Conservation (phyloP, 2,329 filamentous ascomycete genomes). For the Penicillium concentricum region DNA sequence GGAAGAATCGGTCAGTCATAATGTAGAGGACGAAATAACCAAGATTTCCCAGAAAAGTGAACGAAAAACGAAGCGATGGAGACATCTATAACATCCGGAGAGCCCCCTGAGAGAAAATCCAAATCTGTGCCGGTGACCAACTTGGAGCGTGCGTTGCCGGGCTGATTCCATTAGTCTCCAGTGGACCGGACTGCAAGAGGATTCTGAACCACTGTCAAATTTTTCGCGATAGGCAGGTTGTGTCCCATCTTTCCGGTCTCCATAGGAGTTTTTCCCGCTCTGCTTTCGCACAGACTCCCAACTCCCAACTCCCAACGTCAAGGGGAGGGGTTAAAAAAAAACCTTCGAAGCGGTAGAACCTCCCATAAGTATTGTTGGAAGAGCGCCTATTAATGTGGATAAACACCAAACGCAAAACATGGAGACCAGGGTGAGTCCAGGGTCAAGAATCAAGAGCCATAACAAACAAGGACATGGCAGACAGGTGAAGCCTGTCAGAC, state of each 20-base stretch:
- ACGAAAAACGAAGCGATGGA: not conserved
- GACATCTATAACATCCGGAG: conserved; percentile 5
- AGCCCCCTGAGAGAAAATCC: not conserved
- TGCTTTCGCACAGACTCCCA: conserved; percentile 4
- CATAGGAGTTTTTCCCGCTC: not conserved
- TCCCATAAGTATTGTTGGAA: not conserved
- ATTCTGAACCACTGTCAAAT: not conserved
- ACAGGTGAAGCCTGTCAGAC: conserved; percentile 15
- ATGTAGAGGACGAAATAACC: not conserved
- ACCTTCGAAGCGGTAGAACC: not conserved
- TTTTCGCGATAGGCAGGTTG: not conserved
- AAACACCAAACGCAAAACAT: not conserved
- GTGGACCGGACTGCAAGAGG: conserved; percentile 10
- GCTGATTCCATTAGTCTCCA: conserved; percentile 16
- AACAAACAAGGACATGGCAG: not conserved
- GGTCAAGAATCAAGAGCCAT: conserved; percentile 1
- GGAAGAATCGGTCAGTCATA: not conserved
- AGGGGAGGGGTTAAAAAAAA: not conserved
- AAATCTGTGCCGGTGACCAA: conserved; percentile 14
- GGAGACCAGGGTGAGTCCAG: not conserved
- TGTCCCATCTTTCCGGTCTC: conserved; percentile 1
- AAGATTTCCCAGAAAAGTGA: not conserved
- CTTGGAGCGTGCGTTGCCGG: conserved; percentile 19
- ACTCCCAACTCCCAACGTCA: not conserved
- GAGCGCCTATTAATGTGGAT: not conserved